Conservation (phyloP, 2,329 filamentous ascomycete species). For the Microdochium trichocladiopsis region DNA sequence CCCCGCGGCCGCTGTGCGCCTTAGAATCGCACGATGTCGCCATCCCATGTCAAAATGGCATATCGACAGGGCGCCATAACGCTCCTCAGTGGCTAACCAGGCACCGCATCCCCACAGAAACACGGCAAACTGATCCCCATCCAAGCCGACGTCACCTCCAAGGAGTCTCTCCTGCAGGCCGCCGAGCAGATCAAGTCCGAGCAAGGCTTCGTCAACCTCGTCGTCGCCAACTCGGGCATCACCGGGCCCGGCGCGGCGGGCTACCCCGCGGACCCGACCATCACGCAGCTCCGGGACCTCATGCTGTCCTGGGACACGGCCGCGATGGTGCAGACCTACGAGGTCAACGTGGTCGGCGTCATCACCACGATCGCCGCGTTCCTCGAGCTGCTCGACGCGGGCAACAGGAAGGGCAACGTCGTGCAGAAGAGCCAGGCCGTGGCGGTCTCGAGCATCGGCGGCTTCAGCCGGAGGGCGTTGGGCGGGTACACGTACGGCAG, state of each 20-base stretch:
- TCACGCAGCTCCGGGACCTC: slow-evolving; percentile 9
- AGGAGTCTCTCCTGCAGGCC: slow-evolving; percentile 45
- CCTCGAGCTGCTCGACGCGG: slow-evolving; percentile 48
- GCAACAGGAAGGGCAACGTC: slow-evolving; percentile 44
- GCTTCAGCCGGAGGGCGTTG: slow-evolving; percentile 51
- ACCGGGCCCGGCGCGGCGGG: slow-evolving; percentile 21
- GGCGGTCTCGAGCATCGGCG: slow-evolving; percentile 57
- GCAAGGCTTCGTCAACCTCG: slow-evolving; percentile 51
- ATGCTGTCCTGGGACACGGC: slow-evolving; percentile 26
- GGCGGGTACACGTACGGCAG: slow-evolving; percentile 61
- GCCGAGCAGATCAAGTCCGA: slow-evolving; percentile 43
- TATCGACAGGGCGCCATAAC: too few species aligned
- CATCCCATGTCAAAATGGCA: too few species aligned
- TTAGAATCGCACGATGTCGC: too few species aligned
- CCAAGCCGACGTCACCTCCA: slow-evolving; percentile 21
- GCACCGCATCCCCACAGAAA: slow-evolving; percentile 10
- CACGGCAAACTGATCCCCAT: slow-evolving; percentile 18
- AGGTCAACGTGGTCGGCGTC: slow-evolving; percentile 51
- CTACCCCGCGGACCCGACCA: slow-evolving; percentile 22
- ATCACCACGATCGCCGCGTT: slow-evolving; percentile 59
- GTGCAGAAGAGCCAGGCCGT: slow-evolving; percentile 39
- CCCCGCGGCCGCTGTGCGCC: too few species aligned
- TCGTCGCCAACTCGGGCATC: slow-evolving; percentile 53
- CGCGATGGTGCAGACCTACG: slow-evolving; percentile 49
- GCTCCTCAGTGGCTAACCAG: slow-evolving; percentile 2